These are phyloP conservation scores for Trichosanthes cucumerina DNA, from an alignment of 306 rosid species.

Conservation along the genomic window DNA sequence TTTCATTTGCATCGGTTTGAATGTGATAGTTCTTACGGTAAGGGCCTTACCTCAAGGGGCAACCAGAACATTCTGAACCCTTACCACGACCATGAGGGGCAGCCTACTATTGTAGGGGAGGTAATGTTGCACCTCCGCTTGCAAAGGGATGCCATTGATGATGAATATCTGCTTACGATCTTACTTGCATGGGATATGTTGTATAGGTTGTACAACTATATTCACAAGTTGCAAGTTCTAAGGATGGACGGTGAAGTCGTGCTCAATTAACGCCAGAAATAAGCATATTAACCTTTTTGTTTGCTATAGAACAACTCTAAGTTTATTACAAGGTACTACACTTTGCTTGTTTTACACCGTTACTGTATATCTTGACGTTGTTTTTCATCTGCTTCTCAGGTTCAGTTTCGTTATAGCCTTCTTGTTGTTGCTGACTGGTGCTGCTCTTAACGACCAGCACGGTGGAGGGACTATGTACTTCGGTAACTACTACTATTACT, in stretches of 20 bases:
- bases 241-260: neutral
- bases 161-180: neutral
- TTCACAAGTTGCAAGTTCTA: neutral
- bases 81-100: neutral
- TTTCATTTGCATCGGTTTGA: neutral
- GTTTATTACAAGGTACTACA: neutral
- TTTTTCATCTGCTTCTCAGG: slow-evolving; percentile 31
- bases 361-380: neutral
- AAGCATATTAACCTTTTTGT: neutral
- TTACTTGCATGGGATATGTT: too few species aligned
- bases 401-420: slow-evolving; percentile 60
- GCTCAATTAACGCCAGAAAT: neutral
- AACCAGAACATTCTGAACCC: neutral
- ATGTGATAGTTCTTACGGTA: neutral
- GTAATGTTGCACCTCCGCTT: neutral
- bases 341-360: neutral
- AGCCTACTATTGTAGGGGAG: neutral
- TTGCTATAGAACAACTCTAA: neutral
- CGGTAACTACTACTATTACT: slow-evolving; percentile 48
- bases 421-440: slow-evolving; percentile 63
- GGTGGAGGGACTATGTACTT: slow-evolving; percentile 53
- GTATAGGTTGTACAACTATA: neutral
- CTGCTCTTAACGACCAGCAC: slow-evolving; percentile 60
- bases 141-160: neutral
- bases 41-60: neutral